Conservation (phyloP, 2,329 filamentous ascomycete genomes). For the Sporothrix euskadiensis region DNA sequence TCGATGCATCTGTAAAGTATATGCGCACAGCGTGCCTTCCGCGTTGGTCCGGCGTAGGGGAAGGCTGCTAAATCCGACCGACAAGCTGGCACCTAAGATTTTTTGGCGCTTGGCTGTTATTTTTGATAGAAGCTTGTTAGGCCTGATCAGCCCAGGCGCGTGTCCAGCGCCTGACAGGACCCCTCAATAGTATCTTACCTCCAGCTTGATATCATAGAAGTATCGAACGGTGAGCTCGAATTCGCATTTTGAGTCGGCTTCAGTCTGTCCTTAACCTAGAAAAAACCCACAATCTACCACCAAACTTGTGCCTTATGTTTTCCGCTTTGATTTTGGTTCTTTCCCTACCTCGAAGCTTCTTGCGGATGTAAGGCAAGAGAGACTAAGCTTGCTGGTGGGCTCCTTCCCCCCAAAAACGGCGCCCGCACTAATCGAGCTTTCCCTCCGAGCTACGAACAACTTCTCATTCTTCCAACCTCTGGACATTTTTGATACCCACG, state of each 20-base stretch:
- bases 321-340: neutral
- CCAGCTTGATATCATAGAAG: neutral
- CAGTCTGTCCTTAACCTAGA: neutral
- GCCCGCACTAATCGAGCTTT: constrained; percentile 4
- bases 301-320: neutral
- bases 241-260: neutral
- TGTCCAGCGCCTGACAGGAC: neutral
- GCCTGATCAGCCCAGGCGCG: neutral
- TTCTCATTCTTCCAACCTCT: neutral
- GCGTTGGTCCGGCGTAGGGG: neutral
- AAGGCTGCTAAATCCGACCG: neutral
- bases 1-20: neutral
- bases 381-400: neutral
- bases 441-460: neutral
- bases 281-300: neutral
- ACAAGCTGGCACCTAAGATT: neutral
- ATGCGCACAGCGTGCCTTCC: constrained; percentile 6
- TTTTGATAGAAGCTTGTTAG: neutral
- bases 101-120: neutral
- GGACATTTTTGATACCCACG: neutral
- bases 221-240: neutral
- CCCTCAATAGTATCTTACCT: neutral
- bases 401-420: neutral
- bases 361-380: constrained; percentile 5
- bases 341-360: neutral